Conservation (phyloP, 2,329 filamentous ascomycete genomes). For the Camillea tinctor region DNA sequence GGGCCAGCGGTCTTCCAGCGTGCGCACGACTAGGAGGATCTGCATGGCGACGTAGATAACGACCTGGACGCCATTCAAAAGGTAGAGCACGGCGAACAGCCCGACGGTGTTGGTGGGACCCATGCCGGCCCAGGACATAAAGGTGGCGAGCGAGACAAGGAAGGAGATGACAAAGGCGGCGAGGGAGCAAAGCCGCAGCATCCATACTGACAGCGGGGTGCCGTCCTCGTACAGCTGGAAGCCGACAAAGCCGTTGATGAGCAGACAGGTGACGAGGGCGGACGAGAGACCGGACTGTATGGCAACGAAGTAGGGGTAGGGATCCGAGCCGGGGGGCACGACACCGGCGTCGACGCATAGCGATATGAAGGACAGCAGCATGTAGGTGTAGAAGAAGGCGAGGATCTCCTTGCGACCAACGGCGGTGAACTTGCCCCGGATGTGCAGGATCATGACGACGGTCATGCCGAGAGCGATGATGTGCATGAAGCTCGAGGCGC, state of each 20-base stretch:
- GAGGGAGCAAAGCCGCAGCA: slow-evolving; percentile 75
- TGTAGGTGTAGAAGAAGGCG: slow-evolving; percentile 96
- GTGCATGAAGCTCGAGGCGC: slow-evolving; percentile 86
- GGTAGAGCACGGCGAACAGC: slow-evolving; percentile 86
- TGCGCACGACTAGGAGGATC: slow-evolving; percentile 82
- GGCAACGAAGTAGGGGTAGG: slow-evolving; percentile 90
- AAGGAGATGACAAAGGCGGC: slow-evolving; percentile 85
- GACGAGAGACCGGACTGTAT: slow-evolving; percentile 82
- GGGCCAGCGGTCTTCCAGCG: slow-evolving; percentile 93
- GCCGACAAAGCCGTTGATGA: slow-evolving; percentile 97
- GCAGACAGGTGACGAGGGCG: slow-evolving; percentile 80
- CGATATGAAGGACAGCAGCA: slow-evolving; percentile 83
- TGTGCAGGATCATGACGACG: slow-evolving; percentile 94
- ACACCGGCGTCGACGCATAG: slow-evolving; percentile 92
- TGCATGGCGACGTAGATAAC: slow-evolving; percentile 86
- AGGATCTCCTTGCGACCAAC: slow-evolving; percentile 76
- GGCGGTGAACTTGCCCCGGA: slow-evolving; percentile 95
- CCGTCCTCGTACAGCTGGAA: slow-evolving; percentile 99
- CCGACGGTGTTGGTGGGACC: slow-evolving; percentile 83
- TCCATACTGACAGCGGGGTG: slow-evolving; percentile 89
- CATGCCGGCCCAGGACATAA: slow-evolving; percentile 86
- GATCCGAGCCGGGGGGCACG: slow-evolving; percentile 73
- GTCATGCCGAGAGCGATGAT: slow-evolving; percentile 91
- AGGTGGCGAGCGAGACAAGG: slow-evolving; percentile 84
- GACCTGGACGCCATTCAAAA: slow-evolving; percentile 85